Base-by-base conservation (phyloP, 345 rosid genomes). In the Euphorbia pulcherrima region DNA sequence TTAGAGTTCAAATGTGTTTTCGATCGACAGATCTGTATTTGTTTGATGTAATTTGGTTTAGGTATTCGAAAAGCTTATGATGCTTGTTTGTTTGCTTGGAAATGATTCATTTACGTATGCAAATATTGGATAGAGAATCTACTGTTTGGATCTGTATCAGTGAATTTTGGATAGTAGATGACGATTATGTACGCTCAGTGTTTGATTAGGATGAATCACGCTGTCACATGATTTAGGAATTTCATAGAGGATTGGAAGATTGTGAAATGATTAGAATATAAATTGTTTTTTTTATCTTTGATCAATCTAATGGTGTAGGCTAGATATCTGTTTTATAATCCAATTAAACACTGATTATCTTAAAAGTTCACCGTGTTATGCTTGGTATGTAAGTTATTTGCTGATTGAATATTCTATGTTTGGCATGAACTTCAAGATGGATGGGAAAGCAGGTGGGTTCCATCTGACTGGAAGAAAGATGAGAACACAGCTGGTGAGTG, bases 361-460 rank as follows among this genome's bases (percentile, higher is more conserved):
- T n/a, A n/a, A n/a, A n/a, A n/a, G n/a, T n/a, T n/a, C n/a, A n/a
- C n/a, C n/a, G n/a, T n/a, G n/a, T n/a, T n/a, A n/a, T 44, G 47
- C 29, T 26, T 59, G n/a, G 6, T 37, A 11, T 17, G 9, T 29
- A 33, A 50, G n/a, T n/a, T 11, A 10, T 57, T 35, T 14, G 24
- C 7, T 39, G 4, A 27, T 18, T 12, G 17, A 4, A 9, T 6
- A 21, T 47, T 46, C 8, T 26, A 3, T 59, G 26, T 44, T 26
- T 8, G 53, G 27, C 10, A 17, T 51, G 51, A 21, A 51, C 8
- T 14, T 73, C 39, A 13, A 94, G 99, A 88, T 75, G 99, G 99
- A 77, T 94, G 99, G 99, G 97, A 91, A 76, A 89, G 17, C 17
- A 75, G 89, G 44, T 94, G 99, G 97, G 97, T 91, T 29, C 81